Conservation (phyloP, 2,329 filamentous ascomycete species). For the Trichoderma polysporum region DNA sequence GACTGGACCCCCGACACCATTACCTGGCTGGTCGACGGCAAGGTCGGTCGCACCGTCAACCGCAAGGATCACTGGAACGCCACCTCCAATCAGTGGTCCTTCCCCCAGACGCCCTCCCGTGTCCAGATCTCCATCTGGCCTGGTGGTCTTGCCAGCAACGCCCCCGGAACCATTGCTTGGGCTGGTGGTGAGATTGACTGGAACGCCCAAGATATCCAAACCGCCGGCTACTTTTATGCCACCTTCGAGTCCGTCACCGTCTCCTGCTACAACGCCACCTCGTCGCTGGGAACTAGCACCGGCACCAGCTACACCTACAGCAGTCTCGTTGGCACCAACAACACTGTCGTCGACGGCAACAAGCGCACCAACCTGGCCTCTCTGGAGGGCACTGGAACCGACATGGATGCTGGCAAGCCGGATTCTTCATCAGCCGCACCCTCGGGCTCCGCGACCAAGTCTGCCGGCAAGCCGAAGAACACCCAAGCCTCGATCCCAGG, state of each 20-base stretch:
- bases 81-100: conserved; percentile 78
- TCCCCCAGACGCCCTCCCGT: conserved; percentile 86
- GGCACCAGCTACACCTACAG: conserved; percentile 76
- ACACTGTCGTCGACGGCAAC: conserved; percentile 73
- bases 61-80: conserved; percentile 82
- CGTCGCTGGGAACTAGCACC: conserved; percentile 64
- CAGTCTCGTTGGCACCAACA: conserved; percentile 63
- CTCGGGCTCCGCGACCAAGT: conserved; percentile 19
- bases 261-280: conserved; percentile 72
- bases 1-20: conserved; percentile 87
- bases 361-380: conserved; percentile 75
- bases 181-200: conserved; percentile 89
- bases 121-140: conserved; percentile 97
- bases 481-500: conserved; percentile 34
- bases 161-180: conserved; percentile 83
- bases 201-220: conserved; percentile 72
- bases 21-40: conserved; percentile 83
- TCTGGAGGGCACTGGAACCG: conserved; percentile 74
- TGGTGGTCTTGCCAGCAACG: conserved; percentile 76
- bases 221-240: conserved; percentile 85
- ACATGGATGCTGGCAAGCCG: conserved; percentile 56
- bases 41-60: conserved; percentile 70
- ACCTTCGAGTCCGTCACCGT: conserved; percentile 75
- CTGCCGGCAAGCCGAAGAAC: conserved; percentile 26
- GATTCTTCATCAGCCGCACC: conserved; percentile 9